Conservation (phyloP, 1,284 basidiomycete genomes). For the Tilletia setariae region DNA sequence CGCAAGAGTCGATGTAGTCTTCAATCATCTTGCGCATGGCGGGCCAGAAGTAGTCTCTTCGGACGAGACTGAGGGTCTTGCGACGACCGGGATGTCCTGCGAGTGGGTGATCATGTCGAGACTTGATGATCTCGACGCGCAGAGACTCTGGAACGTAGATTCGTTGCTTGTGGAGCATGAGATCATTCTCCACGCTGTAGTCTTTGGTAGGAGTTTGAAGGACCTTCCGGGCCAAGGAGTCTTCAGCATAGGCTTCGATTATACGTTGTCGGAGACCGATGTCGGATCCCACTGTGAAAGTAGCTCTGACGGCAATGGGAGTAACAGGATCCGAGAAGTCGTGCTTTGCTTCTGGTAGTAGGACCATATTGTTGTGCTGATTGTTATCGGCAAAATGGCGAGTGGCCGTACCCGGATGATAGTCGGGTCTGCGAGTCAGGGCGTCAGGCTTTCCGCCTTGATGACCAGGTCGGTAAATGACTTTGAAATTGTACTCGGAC, state of each 20-base stretch:
- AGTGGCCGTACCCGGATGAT: neutral
- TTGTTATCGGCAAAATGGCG: neutral
- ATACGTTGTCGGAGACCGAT: neutral
- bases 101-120: too few species aligned
- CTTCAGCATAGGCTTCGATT: neutral
- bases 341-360: neutral
- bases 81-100: too few species aligned
- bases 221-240: neutral
- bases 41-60: too few species aligned
- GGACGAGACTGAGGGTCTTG: too few species aligned
- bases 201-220: slow-evolving; percentile 56
- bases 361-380: neutral
- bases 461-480: slow-evolving; percentile 12
- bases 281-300: neutral
- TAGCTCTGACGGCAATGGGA: neutral
- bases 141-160: too few species aligned
- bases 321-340: neutral
- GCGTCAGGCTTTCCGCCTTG: slow-evolving; percentile 11
- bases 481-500: too few species aligned
- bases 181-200: too few species aligned
- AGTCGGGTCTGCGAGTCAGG: slow-evolving; percentile 10
- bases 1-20: slow-evolving; percentile 57
- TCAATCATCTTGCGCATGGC: slow-evolving; percentile 50
- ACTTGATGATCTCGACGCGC: too few species aligned
- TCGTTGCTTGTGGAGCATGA: too few species aligned